Evolutionary conservation across 257 asterid genomes (phyloP).

Genomic region (Solanum chiquidenum): DNA sequence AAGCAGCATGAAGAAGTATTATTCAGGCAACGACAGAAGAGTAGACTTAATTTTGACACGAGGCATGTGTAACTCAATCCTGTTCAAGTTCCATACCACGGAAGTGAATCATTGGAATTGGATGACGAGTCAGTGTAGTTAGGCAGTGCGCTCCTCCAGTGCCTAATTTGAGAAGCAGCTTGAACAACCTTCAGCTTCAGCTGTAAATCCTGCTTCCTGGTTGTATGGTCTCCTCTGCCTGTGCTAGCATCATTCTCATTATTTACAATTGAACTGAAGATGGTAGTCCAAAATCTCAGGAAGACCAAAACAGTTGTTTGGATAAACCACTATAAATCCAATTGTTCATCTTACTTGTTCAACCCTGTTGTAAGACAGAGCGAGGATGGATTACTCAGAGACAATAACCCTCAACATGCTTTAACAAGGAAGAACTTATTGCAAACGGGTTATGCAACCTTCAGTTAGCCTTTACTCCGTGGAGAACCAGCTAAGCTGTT

Average conservation of each 20-base stretch:
- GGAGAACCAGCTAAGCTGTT: constrained; percentile 3
- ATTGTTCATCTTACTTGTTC: neutral
- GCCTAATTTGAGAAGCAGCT: neutral
- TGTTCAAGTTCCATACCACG: neutral
- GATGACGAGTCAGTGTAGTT: neutral
- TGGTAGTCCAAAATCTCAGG: neutral
- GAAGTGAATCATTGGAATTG: neutral
- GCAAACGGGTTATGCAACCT: neutral
- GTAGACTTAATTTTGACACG: neutral
- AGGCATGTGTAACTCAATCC: neutral
- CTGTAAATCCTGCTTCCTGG: neutral
- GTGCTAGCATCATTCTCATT: neutral
- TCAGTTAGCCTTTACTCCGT: neutral
- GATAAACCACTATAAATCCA: neutral
- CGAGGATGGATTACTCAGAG: neutral
- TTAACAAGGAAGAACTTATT: neutral
- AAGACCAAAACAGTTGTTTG: neutral
- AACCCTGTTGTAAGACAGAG: neutral
- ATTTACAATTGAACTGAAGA: neutral
- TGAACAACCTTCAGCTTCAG: neutral
- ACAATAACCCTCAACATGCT: neutral
- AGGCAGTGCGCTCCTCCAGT: neutral
- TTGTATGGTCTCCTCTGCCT: neutral
- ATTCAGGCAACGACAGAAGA: neutral
- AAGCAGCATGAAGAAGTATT: neutral